Base-by-base conservation (phyloP, 345 rosid genomes). In the Clausena lansium region DNA sequence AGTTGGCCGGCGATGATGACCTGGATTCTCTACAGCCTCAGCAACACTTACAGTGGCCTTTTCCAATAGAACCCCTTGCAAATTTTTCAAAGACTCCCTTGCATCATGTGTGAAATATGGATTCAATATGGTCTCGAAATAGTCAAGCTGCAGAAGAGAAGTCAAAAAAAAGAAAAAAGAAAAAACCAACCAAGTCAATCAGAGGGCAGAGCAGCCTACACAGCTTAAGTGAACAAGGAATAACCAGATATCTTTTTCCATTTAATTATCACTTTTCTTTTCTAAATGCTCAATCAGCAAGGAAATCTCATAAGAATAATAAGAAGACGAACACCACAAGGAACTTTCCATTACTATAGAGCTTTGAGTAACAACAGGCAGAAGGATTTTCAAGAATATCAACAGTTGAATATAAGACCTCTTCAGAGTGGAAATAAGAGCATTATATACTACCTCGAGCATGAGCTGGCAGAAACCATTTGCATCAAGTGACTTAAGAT, bases 381-480 rank as follows among this genome's bases (percentile, higher is more conserved):
- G 19, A 36, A 52, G 27, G 66, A 36, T 36, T 55, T 67, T 11
- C 39, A 24, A 33, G 50, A 59, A 75, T n/a, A 55, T 30, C 33
- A 36, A 66, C 66, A 55, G 71, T 67, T 71, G n/a, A 47, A 70
- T 24, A 36, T 38, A 69, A 33, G 47, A 73, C 59, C 66, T 66
- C 45, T 57, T 52, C 4, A 27, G 32, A 36, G 25, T 47, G 65
- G 32, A 66, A 72, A 64, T 35, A 73, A 33, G 9, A 79, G 72
- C n/a, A 70, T 60, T 67, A 71, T 38, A n/a, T 25, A 75, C 67
- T 87, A 93, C 99, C 99, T 96, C 98, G 6, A 96, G 90, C 97
- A 94, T 96, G 72, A 96, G 91, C 87, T 96, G 99, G 80, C 99
- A 96, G 79, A 96, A 96, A 72, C 99, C 99, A 86, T 96, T 94